A percentile compares a stretch with the other conserved stretches of the same genome.
phyloP scores from a whole-genome alignment of 108 stramenopile genomes.

The Conticribra weissflogii region DNA sequence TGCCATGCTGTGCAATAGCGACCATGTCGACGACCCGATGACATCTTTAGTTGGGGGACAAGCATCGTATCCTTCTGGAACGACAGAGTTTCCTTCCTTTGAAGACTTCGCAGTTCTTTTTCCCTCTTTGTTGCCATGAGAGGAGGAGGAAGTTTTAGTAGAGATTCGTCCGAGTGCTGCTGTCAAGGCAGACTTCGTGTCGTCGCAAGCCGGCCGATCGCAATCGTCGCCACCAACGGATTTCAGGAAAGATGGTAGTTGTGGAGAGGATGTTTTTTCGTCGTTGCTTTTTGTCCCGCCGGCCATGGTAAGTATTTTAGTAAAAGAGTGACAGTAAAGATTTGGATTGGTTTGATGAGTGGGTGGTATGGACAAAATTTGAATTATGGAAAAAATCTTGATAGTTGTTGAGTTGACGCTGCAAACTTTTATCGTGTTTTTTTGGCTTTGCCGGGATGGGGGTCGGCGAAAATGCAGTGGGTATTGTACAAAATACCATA shows the following conservation, averaged over 20 bases:
- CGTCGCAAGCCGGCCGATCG: slow-evolving; percentile 88
- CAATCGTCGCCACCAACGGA: slow-evolving; percentile 66
- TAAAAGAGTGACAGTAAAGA: too few species aligned
- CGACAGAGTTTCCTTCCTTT: slow-evolving; percentile 2
- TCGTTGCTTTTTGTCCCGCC: slow-evolving; percentile 22
- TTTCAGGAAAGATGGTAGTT: slow-evolving; percentile 29
- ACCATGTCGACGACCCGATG: slow-evolving; percentile 79
- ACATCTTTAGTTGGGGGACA: slow-evolving; percentile 79
- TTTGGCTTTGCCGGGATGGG: too few species aligned
- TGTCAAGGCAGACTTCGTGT: slow-evolving; percentile 59
- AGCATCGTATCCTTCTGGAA: slow-evolving; percentile 23
- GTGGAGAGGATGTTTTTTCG: slow-evolving; percentile 13
- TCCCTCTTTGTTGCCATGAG: slow-evolving; percentile 10
- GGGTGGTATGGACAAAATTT: too few species aligned
- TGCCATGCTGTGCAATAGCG: slow-evolving; percentile 82
- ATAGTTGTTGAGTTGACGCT: too few species aligned
- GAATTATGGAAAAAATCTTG: too few species aligned
- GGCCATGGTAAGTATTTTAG: slow-evolving; percentile 24
- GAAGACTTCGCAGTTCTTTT: slow-evolving; percentile 9
- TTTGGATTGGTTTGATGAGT: too few species aligned
- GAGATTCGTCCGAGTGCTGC: slow-evolving; percentile 55
- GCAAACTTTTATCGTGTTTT: too few species aligned
- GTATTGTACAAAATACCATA: too few species aligned
- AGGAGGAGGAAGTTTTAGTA: neutral
- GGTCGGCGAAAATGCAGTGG: too few species aligned